These are phyloP conservation scores for Batkoa obscura DNA, from an alignment of 371 early-diverging fungal genomes.

Conservation along the genomic window DNA sequence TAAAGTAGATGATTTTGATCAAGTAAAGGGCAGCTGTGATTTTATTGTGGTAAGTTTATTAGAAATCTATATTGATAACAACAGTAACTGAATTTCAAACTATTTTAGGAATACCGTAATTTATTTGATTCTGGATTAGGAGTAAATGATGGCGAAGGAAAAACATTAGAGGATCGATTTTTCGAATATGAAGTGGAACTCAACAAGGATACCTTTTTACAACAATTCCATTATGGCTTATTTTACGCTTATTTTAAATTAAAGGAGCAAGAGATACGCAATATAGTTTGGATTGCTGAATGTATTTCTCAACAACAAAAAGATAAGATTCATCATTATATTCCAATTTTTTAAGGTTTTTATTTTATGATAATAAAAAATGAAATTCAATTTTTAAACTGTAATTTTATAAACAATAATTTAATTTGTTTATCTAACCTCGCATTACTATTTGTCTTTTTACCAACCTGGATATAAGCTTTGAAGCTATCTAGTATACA, in stretches of 20 bases:
- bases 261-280: constrained; percentile 98
- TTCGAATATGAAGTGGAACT: constrained; percentile 86
- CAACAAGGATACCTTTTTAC: constrained; percentile 78
- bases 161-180: constrained; percentile 83
- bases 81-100: no score
- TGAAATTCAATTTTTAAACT: no score
- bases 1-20: constrained; percentile 79
- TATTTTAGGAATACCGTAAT: constrained; percentile 53
- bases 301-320: constrained; percentile 96
- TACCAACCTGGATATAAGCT: no score
- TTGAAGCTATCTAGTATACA: no score
- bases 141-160: constrained; percentile 10
- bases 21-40: constrained; percentile 72
- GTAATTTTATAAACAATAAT: no score
- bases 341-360: constrained; percentile 52
- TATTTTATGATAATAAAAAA: no score
- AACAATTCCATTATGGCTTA: constrained; percentile 92
- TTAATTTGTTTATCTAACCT: no score
- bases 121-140: constrained; percentile 33
- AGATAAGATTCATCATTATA: constrained; percentile 83
- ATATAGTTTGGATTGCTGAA: constrained; percentile 98
- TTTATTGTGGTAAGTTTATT: constrained; percentile 41
- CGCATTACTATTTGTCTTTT: no score
- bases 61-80: not conserved
- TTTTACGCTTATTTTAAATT: constrained; percentile 93